Evolutionary conservation across 208 protist genomes (phyloP), one percentile per base, ranked within the genome.

Genomic region (Tritrichomonas foetus): DNA sequence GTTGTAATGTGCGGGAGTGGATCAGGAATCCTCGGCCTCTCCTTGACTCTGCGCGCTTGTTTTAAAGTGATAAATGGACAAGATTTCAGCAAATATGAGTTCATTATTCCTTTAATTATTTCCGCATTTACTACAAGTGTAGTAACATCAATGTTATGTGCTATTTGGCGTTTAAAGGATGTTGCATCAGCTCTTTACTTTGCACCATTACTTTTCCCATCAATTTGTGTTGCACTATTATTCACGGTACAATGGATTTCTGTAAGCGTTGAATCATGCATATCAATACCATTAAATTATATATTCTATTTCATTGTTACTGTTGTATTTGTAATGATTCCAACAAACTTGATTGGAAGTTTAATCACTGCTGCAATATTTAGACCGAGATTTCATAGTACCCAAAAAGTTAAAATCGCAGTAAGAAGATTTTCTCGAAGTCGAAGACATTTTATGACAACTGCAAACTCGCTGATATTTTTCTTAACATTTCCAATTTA

Each of bases 181-280:
- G 30, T 89, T 61, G 78, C 78, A 61, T 89, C 78, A 16, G 78
- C 78, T 20, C 47, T 53, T 57, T 89, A 89, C 57, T 89, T 89
- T 20, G 13, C 78, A 5, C 78, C 78, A 20, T n/a, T 89, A 39
- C 36, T 89, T 8, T 33, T 89, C 39, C 78, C 78, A 61, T 44
- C 78, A 1, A 39, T 89, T 22, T 89, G 25, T 16, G 8, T 89
- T 49, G 39, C 47, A 22, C 33, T 89, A 30, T 2, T 89, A 11
- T 89, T 89, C 30, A 61, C 41, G 33, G 47, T 89, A 2, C 78
- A 53, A 20, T 89, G 78, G 78, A 89, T 89, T 57, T 49, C 78
- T 27, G 30, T 89, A 33, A 53, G 41, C 27, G 41, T 57, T 33
- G 47, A 47, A 13, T 53, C 41, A 44, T 89, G 78, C 39, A 89